These are phyloP conservation scores for Aspergillus nidulans DNA, from an alignment of 495 filamentous ascomycete genomes.

Conservation along the genomic window DNA sequence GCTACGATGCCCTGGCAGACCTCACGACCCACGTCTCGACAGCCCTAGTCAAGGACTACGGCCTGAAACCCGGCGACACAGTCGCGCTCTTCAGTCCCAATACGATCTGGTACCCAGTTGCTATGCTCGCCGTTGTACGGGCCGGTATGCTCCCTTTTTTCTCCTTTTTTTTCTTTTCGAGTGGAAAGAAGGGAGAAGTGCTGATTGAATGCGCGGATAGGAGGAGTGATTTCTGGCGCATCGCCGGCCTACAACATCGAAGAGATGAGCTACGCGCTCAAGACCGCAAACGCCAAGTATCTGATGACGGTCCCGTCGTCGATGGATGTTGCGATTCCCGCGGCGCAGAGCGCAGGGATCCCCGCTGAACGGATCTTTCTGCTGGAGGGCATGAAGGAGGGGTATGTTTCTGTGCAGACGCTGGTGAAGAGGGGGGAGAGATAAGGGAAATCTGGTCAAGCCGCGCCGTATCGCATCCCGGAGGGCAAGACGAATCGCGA, in stretches of 20 bases:
- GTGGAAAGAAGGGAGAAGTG: not conserved
- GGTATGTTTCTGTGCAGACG: slow-evolving; percentile 47
- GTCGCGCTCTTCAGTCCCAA: slow-evolving; percentile 55
- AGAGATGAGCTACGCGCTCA: slow-evolving; percentile 58
- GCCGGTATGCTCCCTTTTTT: slow-evolving; percentile 24
- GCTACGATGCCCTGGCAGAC: slow-evolving; percentile 47
- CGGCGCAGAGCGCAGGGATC: slow-evolving; percentile 50
- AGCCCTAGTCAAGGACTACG: slow-evolving; percentile 48
- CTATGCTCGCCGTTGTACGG: slow-evolving; percentile 51
- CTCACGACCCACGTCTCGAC: slow-evolving; percentile 53
- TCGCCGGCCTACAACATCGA: slow-evolving; percentile 57
- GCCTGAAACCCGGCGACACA: slow-evolving; percentile 42
- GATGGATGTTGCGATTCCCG: slow-evolving; percentile 46
- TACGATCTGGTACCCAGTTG: slow-evolving; percentile 58
- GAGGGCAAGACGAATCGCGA: slow-evolving; percentile 49
- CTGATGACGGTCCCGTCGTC: slow-evolving; percentile 50
- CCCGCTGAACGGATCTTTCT: slow-evolving; percentile 47
- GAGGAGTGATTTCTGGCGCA: slow-evolving; percentile 50
- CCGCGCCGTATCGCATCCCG: slow-evolving; percentile 38
- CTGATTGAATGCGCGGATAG: slow-evolving; percentile 14
- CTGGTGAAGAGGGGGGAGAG: slow-evolving; percentile 42
- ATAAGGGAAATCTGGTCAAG: slow-evolving; percentile 33
- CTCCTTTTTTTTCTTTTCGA: not conserved
- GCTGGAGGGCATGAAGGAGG: slow-evolving; percentile 47
- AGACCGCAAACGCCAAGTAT: slow-evolving; percentile 49